phyloP scores from a whole-genome alignment of 23 red algal species.

The Gracilaria gracilis region DNA sequence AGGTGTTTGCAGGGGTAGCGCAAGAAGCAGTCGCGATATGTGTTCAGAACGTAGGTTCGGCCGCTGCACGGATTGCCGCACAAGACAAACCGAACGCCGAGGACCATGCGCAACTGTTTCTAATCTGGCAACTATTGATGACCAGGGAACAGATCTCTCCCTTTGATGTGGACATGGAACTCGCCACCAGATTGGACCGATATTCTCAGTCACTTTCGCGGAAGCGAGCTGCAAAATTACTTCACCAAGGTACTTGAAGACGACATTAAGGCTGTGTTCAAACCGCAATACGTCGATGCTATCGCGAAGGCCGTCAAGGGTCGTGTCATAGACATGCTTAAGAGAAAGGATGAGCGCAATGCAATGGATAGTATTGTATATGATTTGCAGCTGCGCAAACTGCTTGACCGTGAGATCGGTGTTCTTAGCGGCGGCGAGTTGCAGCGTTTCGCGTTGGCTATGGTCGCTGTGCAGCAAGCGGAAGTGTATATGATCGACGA shows the following conservation, averaged over 20 bases:
- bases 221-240: conserved; percentile 98
- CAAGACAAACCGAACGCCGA: conserved; percentile 45
- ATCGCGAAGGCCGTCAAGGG: conserved; percentile 93
- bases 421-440: conserved; percentile 94
- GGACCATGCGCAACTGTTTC: conserved; percentile 91
- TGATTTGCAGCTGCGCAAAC: conserved; percentile 77
- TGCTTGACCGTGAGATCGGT: conserved; percentile 87
- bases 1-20: conserved; percentile 90
- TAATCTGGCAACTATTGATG: conserved; percentile 91
- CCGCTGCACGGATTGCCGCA: conserved; percentile 66
- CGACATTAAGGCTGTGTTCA: conserved; percentile 94
- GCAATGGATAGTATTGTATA: conserved; percentile 69
- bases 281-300: conserved; percentile 98
- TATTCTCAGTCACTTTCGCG: conserved; percentile 95
- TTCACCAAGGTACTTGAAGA: conserved; percentile 92
- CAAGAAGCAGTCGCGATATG: conserved; percentile 91
- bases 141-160: conserved; percentile 89
- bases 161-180: conserved; percentile 90
- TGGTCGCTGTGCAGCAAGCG: conserved; percentile 84
- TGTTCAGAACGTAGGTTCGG: conserved; percentile 72
- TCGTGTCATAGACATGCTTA: conserved; percentile 67
- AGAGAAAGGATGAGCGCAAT: conserved; percentile 81
- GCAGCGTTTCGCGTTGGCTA: conserved; percentile 92
- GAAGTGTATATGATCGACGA: conserved; percentile 99
- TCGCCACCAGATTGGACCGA: conserved; percentile 98